Base-by-base conservation (phyloP, 2,329 filamentous ascomycete genomes). In the Fusarium verrucosum region DNA sequence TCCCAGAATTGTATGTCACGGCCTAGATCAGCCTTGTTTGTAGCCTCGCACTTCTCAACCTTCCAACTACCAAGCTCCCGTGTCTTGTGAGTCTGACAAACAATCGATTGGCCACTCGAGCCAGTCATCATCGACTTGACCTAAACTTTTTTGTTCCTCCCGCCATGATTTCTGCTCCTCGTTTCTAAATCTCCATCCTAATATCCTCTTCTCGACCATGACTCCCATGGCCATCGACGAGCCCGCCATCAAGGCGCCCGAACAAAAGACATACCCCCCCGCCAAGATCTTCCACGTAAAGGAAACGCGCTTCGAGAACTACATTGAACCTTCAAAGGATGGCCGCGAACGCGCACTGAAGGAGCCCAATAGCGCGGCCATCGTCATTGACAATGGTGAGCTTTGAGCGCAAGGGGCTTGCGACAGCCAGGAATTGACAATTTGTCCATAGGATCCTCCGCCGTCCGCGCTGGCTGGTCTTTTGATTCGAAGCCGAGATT, bases 301-400 rank as follows among this genome's bases (percentile, higher is more conserved):
- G 71, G 88, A 90, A 73, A 83, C 81, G 57, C 83, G 80, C 63
- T 89, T 89, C 71, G 85, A 88, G 62, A 82, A 82, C 59, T 83
- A 78, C 52, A 78, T 85, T 33, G 77, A 81, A 26, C 78, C 83
- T 3, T 81, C 86, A 70, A 79, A 82, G 10, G 89, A 94, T 71
- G 92, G 91, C 43, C 93, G 90, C 73, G 83, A 86, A 71, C 83
- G 85, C 68, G 94, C 92, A 59, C 83, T 85, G 46, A 79, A 85
- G 54, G 79, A 84, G 19, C 77, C 83, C 16, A 83, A 81, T 56
- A 80, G 81, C 41, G 91, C 89, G 47, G 92, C 93, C 46, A 97
- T 99, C 73, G 92, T 99, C 63, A 98, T 99, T 74, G 95, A 99
- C 81, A 97, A 97, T 90, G 95, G 94, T 96, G 80, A 60, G 78